Base-by-base conservation (phyloP, 2,329 filamentous ascomycete genomes). In the Bisporella sp. region DNA sequence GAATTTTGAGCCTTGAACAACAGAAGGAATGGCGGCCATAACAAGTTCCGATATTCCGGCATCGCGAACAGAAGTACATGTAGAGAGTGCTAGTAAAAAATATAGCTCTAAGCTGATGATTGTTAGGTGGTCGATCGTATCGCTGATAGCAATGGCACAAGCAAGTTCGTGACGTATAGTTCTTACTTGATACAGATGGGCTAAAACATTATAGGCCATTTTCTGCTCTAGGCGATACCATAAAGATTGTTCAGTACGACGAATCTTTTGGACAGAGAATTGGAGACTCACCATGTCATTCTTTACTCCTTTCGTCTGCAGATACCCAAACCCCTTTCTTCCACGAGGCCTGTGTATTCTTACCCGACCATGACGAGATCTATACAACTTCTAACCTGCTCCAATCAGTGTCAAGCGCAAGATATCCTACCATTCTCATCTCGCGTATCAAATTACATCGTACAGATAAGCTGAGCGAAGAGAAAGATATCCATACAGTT, bases 341-440 rank as follows among this genome's bases (percentile, higher is more conserved):
- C 56, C 64, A 72, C 57, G 66, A 67, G 45, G 72, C 69, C 5
- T 75, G 73, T 50, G 69, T 71, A 31, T 73, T 70, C 55, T 35
- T 71, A 5, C 61, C 65, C 4, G 57, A 63, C 6, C 57, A 65
- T 29, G 69, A 63, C 44, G 71, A 75, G 54, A 63, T 77, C 21
- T 76, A 71, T 54, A 60, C 67, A 13, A 76, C 71, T 5, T 76
- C 73, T 30, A 67, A 68, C 52, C 65, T 73, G 4, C 64, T 77
- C 6, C 65, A 68, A 54, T 50, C 60, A 42, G 62, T 68, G 1
- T 57, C 59, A 44, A 68, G 65, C 46, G 66, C 71, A 1, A 61
- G 66, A 39, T 60, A 69, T 2, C 71, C 73, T 6, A 62, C 67
- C 0, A 66, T 76, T 29, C 63, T 77, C 31, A 75, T 76, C 51